Base-by-base conservation (phyloP, 306 rosid genomes). In the Lupinus albus region DNA sequence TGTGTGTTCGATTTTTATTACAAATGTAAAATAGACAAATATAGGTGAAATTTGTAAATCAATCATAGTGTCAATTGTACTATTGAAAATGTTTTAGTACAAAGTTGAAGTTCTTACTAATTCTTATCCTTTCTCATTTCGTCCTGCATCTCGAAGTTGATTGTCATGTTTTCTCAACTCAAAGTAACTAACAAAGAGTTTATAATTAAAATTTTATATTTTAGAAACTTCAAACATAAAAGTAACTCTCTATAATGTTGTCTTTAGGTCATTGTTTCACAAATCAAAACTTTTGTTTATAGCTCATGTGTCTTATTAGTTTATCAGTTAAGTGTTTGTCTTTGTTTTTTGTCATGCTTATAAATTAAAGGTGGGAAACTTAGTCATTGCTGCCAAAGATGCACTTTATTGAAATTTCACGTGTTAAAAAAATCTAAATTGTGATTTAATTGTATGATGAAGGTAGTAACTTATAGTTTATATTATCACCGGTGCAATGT, bases 21-120 rank as follows among this genome's bases (percentile, higher is more conserved):
- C 77, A 77, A 73, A 36, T 81, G 85, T 81, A 76, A 80, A 71
- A 76, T 76, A 80, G 68, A 32, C 45, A 65, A 18, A 67, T 53
- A 25, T 25, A 49, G 52, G 68, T 64, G 25, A 56, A 6, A 70
- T 15, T 47, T 77, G 81, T 78, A 72, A 25, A 35, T 21, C 71
- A 66, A 42, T 55, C 49, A 70, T 51, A 16, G 12, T 46, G 60
- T 28, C 68, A 70, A 71, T n/a, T 72, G 51, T 7, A 38, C 21
- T 46, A 70, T 78, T 59, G 18, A 39, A 51, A 46, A 28, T 20
- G 65, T 13, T 58, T 39, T 62, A 17, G 48, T 58, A 20, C 52
- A 28, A 58, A 57, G 64, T 58, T 64, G 16, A 77, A 28, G 10
- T 42, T 42, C 14, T 42, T 42, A 42, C 14, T 41, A 39, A 39